A percentile compares a stretch with the other conserved stretches of the same genome.
phyloP scores from a whole-genome alignment of 192 early-diverging fungal species.

The Tieghemiomyces parasiticus region DNA sequence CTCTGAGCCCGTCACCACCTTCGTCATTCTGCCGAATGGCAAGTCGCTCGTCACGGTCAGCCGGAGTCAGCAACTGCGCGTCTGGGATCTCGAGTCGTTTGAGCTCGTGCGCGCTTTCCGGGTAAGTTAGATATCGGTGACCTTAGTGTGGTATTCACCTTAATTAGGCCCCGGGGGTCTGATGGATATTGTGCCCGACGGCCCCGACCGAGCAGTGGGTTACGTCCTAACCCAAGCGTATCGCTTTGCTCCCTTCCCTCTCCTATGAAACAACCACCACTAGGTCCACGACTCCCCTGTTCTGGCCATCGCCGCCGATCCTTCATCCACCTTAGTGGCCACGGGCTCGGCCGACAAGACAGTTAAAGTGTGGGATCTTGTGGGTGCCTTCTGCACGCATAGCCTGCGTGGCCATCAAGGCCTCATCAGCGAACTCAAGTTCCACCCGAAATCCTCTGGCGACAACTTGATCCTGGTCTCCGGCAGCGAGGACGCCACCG shows the following conservation, averaged over 20 bases:
- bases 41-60: constrained; percentile 63
- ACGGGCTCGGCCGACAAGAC: constrained; percentile 93
- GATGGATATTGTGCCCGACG: no score
- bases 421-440: constrained; percentile 70
- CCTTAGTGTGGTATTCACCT: constrained; percentile 4
- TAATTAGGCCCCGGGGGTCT: not conserved
- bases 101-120: constrained; percentile 48
- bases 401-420: constrained; percentile 88
- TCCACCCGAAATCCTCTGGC: constrained; percentile 37
- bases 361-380: constrained; percentile 93
- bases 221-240: no score
- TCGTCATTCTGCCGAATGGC: constrained; percentile 70
- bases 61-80: constrained; percentile 57
- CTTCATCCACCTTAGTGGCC: constrained; percentile 80
- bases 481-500: constrained; percentile 82
- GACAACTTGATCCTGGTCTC: constrained; percentile 53
- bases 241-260: no score
- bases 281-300: constrained; percentile 88
- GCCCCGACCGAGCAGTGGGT: no score
- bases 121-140: constrained; percentile 18
- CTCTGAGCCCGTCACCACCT: constrained; percentile 73
- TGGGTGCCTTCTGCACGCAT: constrained; percentile 84
- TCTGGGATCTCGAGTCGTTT: constrained; percentile 61
- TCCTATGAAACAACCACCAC: no score
- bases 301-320: constrained; percentile 82